phyloP scores from a whole-genome alignment of 257 asterid species.

The Plantago ovata region DNA sequence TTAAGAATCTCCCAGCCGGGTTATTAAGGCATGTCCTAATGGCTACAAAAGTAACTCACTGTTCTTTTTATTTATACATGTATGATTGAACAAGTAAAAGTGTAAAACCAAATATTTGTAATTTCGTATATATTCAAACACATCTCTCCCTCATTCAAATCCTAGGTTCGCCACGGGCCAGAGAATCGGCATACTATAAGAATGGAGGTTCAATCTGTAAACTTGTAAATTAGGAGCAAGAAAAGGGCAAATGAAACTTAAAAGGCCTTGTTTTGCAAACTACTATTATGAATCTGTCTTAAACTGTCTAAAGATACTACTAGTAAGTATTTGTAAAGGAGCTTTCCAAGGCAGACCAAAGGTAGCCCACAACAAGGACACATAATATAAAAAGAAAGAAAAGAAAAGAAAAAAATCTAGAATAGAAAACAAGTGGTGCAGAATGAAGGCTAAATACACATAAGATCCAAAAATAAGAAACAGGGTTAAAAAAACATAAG shows the following conservation, averaged over 20 bases:
- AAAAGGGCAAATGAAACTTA: background rate
- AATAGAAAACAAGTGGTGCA: background rate
- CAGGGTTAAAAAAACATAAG: background rate
- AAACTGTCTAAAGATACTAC: background rate
- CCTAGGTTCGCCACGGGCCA: background rate
- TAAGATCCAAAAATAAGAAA: background rate
- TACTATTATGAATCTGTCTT: background rate
- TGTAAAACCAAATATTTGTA: no score
- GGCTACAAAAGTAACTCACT: no score
- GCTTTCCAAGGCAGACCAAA: constrained; percentile 14
- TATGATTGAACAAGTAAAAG: no score
- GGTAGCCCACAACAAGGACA: constrained; percentile 23
- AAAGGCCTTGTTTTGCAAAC: background rate
- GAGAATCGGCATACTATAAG: constrained; percentile 18
- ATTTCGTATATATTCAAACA: no score
- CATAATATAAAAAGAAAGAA: constrained; percentile 14
- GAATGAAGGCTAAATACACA: constrained; percentile 4
- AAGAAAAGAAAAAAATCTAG: background rate
- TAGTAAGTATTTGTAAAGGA: background rate
- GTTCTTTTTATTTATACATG: no score
- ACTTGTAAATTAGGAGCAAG: constrained; percentile 21
- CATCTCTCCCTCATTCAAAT: no score
- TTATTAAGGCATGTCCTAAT: no score
- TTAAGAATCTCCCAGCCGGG: no score
- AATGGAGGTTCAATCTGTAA: background rate